phyloP scores from a whole-genome alignment of 129 eudicot genomes.

The Lonicera japonica region DNA sequence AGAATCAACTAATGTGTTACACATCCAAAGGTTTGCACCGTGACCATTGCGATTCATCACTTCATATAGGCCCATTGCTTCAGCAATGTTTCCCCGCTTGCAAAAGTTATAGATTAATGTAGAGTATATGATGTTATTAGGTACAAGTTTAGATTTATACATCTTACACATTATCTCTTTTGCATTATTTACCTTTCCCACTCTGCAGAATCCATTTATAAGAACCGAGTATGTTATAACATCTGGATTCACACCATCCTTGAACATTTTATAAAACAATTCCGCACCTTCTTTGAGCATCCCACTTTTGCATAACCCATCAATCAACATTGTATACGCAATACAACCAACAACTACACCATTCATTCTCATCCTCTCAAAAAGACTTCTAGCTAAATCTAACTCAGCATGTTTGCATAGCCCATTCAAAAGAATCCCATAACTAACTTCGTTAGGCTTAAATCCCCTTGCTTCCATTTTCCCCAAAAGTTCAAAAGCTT shows the following conservation, averaged over 20 bases:
- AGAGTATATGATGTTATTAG: slow-evolving; percentile 49
- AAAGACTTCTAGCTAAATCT: slow-evolving; percentile 50
- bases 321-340: slow-evolving; percentile 61
- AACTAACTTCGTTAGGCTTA: slow-evolving; percentile 69
- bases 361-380: slow-evolving; percentile 53
- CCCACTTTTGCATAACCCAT: slow-evolving; percentile 56
- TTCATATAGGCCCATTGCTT: slow-evolving; percentile 44
- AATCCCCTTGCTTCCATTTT: slow-evolving; percentile 63
- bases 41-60: slow-evolving; percentile 42
- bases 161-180: slow-evolving; percentile 69
- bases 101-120: slow-evolving; percentile 59
- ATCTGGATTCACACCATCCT: slow-evolving; percentile 53
- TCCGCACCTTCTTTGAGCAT: slow-evolving; percentile 42
- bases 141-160: slow-evolving; percentile 49
- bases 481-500: slow-evolving; percentile 50
- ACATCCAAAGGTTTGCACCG: slow-evolving; percentile 35
- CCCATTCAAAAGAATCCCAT: slow-evolving; percentile 66
- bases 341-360: slow-evolving; percentile 33
- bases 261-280: slow-evolving; percentile 46
- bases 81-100: slow-evolving; percentile 39
- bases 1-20: slow-evolving; percentile 54
- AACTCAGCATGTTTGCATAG: slow-evolving; percentile 52
- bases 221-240: slow-evolving; percentile 71
- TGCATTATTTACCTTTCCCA: slow-evolving; percentile 42
- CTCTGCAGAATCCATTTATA: slow-evolving; percentile 65